These are phyloP conservation scores for Limnanthes douglasii DNA, from an alignment of 345 rosid species.

Conservation along the genomic window DNA sequence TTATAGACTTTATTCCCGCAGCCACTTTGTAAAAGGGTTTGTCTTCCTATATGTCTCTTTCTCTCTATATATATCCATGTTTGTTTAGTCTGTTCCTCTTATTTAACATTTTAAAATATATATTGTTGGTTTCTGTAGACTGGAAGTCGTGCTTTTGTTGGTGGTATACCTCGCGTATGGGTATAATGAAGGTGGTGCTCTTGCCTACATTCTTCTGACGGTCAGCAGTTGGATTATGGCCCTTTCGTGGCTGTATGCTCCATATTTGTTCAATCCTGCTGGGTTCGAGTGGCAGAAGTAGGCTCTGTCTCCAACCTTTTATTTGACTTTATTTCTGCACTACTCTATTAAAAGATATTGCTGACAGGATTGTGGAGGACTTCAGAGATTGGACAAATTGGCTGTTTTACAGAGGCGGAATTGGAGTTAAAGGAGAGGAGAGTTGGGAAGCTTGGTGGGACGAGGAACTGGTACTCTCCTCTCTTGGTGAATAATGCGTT, in stretches of 20 bases:
- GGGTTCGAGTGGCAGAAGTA: slow-evolving; percentile 99
- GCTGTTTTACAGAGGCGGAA: slow-evolving; percentile 98
- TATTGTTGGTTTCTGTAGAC: slow-evolving; percentile 25
- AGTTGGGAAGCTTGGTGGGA: slow-evolving; percentile 99
- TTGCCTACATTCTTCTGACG: slow-evolving; percentile 67
- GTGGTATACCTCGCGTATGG: slow-evolving; percentile 80
- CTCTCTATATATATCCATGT: slow-evolving; percentile 3
- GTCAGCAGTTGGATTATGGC: slow-evolving; percentile 98
- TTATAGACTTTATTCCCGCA: slow-evolving; percentile 90
- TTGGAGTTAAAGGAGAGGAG: slow-evolving; percentile 95
- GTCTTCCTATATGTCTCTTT: slow-evolving; percentile 13
- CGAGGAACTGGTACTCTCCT: slow-evolving; percentile 70
- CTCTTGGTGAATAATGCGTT: neutral
- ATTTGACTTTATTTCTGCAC: slow-evolving; percentile 2
- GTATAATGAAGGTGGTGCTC: slow-evolving; percentile 54
- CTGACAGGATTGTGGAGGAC: slow-evolving; percentile 80
- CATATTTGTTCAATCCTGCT: slow-evolving; percentile 91
- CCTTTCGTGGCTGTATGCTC: slow-evolving; percentile 91
- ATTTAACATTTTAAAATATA: slow-evolving; percentile 4
- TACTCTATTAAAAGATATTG: slow-evolving; percentile 4
- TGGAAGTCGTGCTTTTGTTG: slow-evolving; percentile 77
- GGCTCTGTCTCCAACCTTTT: slow-evolving; percentile 12
- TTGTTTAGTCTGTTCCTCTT: neutral
- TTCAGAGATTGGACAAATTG: slow-evolving; percentile 98
- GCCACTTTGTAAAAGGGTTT: slow-evolving; percentile 92